These are phyloP conservation scores for Calamus simplicifolius DNA, from an alignment of 176 grass and related monocot genomes.

Conservation along the genomic window DNA sequence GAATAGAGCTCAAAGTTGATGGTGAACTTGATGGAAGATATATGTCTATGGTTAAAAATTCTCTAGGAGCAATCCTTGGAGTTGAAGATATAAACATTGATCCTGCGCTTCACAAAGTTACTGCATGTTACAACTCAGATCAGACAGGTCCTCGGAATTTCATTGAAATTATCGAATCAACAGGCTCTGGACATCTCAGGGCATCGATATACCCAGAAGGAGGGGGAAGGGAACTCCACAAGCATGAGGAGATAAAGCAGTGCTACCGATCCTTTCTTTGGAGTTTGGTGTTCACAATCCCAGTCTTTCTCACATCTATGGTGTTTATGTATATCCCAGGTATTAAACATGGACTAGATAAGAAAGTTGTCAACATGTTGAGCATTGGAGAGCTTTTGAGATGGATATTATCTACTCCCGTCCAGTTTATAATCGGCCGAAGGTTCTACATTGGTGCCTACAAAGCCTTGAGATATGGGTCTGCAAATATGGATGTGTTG, in stretches of 20 bases:
- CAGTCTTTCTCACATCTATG: conserved; percentile 92
- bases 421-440: conserved; percentile 81
- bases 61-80: conserved; percentile 69
- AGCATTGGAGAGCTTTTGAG: conserved; percentile 65
- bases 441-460: conserved; percentile 85
- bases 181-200: conserved; percentile 35
- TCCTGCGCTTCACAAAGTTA: conserved; percentile 48
- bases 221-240: conserved; percentile 57
- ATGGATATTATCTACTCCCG: conserved; percentile 84
- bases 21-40: conserved; percentile 38
- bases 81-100: conserved; percentile 58
- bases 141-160: conserved; percentile 77
- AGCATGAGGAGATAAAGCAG: conserved; percentile 62
- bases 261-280: conserved; percentile 67
- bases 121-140: conserved; percentile 75
- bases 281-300: conserved; percentile 84
- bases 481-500: conserved; percentile 98
- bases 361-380: conserved; percentile 80
- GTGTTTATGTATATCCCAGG: conserved; percentile 90
- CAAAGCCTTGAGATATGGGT: conserved; percentile 60
- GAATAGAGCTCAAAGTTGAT: conserved; percentile 70
- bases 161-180: conserved; percentile 73
- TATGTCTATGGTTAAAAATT: conserved; percentile 46
- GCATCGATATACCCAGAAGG: conserved; percentile 77
- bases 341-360: conserved; percentile 51